Evolutionary conservation across 768 basidiomycete genomes (phyloP).

Genomic region (Podaxis sp.): DNA sequence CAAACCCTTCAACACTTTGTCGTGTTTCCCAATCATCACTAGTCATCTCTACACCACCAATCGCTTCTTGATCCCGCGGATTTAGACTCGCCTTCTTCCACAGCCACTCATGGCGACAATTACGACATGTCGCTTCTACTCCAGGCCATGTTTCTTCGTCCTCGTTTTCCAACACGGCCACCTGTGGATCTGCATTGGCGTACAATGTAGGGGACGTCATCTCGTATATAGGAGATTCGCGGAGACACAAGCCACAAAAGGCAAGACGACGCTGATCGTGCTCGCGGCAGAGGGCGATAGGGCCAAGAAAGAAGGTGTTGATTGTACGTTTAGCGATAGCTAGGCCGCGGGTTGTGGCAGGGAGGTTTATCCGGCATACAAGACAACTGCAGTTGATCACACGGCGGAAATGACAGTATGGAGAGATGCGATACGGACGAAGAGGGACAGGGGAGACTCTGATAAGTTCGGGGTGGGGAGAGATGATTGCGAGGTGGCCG

Average conservation of each 20-base stretch:
- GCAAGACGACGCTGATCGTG: slow-evolving; percentile 53
- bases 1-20: slow-evolving; percentile 66
- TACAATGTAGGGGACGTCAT: slow-evolving; percentile 16
- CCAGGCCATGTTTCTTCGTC: slow-evolving; percentile 68
- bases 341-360: slow-evolving; percentile 51
- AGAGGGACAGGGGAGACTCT: slow-evolving; percentile 33
- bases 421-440: slow-evolving; percentile 40
- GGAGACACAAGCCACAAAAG: slow-evolving; percentile 70
- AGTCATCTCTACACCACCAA: slow-evolving; percentile 44
- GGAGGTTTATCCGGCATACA: slow-evolving; percentile 70
- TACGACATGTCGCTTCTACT: slow-evolving; percentile 66
- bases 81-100: slow-evolving; percentile 55
- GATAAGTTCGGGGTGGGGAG: slow-evolving; percentile 35
- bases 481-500: slow-evolving; percentile 46
- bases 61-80: slow-evolving; percentile 52
- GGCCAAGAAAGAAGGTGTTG: slow-evolving; percentile 41
- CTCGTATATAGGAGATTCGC: slow-evolving; percentile 54
- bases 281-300: slow-evolving; percentile 57
- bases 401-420: slow-evolving; percentile 63
- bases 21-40: slow-evolving; percentile 66
- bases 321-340: slow-evolving; percentile 44
- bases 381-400: slow-evolving; percentile 56
- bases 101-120: slow-evolving; percentile 65
- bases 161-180: slow-evolving; percentile 67
- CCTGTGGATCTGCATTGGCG: slow-evolving; percentile 22